Evolutionary conservation across 1,284 basidiomycete genomes (phyloP), one percentile per base, ranked within the genome.

Genomic region (Tilletia walkeri): DNA sequence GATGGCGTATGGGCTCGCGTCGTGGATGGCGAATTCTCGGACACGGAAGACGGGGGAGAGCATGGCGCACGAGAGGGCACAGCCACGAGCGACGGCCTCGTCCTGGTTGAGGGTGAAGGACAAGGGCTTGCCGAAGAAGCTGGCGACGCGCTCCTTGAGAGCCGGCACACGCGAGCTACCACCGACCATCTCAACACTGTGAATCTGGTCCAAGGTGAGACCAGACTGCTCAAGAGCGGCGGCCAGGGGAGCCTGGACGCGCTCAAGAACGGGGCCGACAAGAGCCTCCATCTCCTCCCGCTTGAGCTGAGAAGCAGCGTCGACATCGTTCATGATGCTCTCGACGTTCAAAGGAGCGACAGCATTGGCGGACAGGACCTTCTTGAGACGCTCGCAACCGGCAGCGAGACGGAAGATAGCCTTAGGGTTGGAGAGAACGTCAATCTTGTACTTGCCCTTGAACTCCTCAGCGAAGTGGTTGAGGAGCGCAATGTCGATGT

Each of bases 391-490:
- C 75, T 83, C 81, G 72, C 81, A 83, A 54, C 80, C 81, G 65
- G 81, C 76, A 20, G 75, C 73, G 47, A 83, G 75, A 69, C 81
- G 80, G 81, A 82, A 82, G 73, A 77, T 77, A 69, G 81, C 79
- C 76, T 82, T 82, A 67, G 78, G 78, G 73, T 75, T 82, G 72
- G 80, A 81, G 65, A 81, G 73, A 47, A 83, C 80, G 56, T 83
- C 81, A 72, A 83, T 78, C 75, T 83, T 83, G 79, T 83, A 83
- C 75, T 83, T 83, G 66, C 67, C 76, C 79, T 83, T 81, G 76
- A 83, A 82, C 74, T 82, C 81, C 14, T 78, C 68, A 49, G 80
- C 81, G 75, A 83, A 83, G 75, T 83, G 80, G 49, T 80, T 68
- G 66, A 83, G 76, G n/a, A 83, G 76, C 16, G 80, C 81, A 39